Evolutionary conservation across 345 rosid genomes (phyloP).

Genomic region (Gossypium longicalyx): DNA sequence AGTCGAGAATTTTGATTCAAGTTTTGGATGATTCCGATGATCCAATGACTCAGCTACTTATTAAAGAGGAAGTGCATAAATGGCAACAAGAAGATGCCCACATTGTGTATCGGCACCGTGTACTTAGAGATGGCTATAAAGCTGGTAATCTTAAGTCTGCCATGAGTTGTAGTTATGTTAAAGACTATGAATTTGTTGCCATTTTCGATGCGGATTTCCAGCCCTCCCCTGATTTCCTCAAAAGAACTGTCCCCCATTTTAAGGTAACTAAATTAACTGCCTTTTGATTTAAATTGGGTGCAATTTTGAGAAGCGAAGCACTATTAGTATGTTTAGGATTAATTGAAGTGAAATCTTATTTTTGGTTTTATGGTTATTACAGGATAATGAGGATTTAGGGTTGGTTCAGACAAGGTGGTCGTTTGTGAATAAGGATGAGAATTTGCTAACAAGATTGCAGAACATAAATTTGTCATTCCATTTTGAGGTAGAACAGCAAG

Average conservation of each 20-base stretch:
- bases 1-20: constrained; percentile 67
- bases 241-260: constrained; percentile 80
- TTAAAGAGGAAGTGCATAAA: constrained; percentile 81
- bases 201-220: constrained; percentile 96
- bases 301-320: not conserved
- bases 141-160: constrained; percentile 99
- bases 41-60: constrained; percentile 57
- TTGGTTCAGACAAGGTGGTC: constrained; percentile 96
- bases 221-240: constrained; percentile 78
- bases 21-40: constrained; percentile 92
- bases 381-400: constrained; percentile 79
- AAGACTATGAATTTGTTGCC: constrained; percentile 86
- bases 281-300: not conserved
- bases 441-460: constrained; percentile 81
- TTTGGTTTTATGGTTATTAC: constrained; percentile 11
- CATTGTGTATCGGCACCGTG: constrained; percentile 81
- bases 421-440: constrained; percentile 89
- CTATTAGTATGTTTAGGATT: not conserved
- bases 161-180: constrained; percentile 85
- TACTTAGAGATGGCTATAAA: constrained; percentile 82
- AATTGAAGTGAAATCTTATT: not conserved
- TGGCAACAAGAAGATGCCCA: constrained; percentile 83
- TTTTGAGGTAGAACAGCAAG: constrained; percentile 96
- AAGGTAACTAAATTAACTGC: constrained; percentile 37
- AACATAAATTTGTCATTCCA: constrained; percentile 83